A percentile compares a stretch with the other conserved stretches of the same genome.
These are phyloP conservation scores for Dimargaris cristalligena DNA, from an alignment of 192 early-diverging fungal genomes.

Conservation along the genomic window DNA sequence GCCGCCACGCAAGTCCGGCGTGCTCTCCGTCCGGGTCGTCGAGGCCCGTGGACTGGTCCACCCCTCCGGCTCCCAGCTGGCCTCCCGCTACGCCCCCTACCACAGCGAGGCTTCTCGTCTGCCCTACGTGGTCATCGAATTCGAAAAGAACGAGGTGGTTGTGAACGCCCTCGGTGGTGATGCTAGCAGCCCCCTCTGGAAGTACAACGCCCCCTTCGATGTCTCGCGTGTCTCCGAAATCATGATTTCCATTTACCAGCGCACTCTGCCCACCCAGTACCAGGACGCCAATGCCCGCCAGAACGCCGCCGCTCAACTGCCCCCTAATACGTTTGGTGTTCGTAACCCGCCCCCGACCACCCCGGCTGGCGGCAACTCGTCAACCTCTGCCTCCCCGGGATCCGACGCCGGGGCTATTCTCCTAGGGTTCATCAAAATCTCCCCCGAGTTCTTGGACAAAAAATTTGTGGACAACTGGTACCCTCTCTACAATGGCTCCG, in stretches of 20 bases:
- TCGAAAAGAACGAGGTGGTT: constrained; percentile 88
- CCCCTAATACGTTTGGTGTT: not conserved
- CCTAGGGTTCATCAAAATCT: constrained; percentile 27
- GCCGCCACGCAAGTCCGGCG: constrained; percentile 34
- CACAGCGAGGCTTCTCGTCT: constrained; percentile 43
- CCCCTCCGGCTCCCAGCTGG: constrained; percentile 40
- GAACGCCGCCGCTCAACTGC: constrained; percentile 15
- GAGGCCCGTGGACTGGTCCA: constrained; percentile 62
- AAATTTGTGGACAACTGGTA: constrained; percentile 49
- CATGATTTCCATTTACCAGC: constrained; percentile 34
- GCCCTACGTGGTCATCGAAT: constrained; percentile 81
- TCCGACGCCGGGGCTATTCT: constrained; percentile 19
- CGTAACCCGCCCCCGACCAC: not conserved
- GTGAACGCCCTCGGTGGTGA: constrained; percentile 66
- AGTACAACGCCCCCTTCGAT: constrained; percentile 66
- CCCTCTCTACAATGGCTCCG: constrained; percentile 42
- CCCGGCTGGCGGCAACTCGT: constrained; percentile 1
- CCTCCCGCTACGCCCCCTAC: constrained; percentile 30
- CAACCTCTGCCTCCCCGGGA: not conserved
- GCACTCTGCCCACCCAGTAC: constrained; percentile 17
- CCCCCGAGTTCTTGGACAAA: constrained; percentile 32
- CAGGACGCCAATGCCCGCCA: constrained; percentile 17
- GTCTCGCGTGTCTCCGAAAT: constrained; percentile 19
- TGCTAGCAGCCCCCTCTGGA: constrained; percentile 54
- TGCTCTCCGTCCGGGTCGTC: constrained; percentile 66